A percentile compares a stretch with the other conserved stretches of the same genome.
Evolutionary conservation across 129 eudicot species (phyloP).

Genomic region (Centrapalus pauciflorus): DNA sequence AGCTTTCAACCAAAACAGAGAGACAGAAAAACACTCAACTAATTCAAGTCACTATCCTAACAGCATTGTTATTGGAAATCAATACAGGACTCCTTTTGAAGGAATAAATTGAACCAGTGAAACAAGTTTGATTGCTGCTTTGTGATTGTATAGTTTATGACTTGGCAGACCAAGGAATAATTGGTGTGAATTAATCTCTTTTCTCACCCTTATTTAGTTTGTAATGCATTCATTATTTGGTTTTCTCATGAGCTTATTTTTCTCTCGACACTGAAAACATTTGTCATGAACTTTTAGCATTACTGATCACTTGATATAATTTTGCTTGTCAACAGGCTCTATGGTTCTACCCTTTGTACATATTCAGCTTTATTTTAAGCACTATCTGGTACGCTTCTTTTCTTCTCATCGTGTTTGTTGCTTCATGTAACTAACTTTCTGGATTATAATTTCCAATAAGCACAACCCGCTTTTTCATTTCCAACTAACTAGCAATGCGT

Average conservation of each 20-base stretch:
- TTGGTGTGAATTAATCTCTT: neutral
- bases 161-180: no score
- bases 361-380: conserved; percentile 87
- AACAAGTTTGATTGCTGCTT: no score
- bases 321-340: conserved; percentile 47
- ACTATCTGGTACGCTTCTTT: conserved; percentile 60
- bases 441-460: neutral
- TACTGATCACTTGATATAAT: conserved; percentile 21
- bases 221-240: neutral
- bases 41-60: no score
- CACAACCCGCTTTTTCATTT: neutral
- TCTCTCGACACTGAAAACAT: conserved; percentile 4
- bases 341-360: conserved; percentile 96
- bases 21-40: no score
- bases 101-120: no score
- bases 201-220: neutral
- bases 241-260: neutral
- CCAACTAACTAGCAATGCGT: neutral
- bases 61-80: no score
- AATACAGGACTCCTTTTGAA: no score
- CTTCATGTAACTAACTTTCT: neutral
- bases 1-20: no score
- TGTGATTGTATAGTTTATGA: no score
- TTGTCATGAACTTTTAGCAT: neutral
- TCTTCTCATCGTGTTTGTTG: conserved; percentile 13